Percentiles rank a stretch among this genome's conserved stretches.
Conservation (phyloP, 331 rosid species). For the Malus hybrid region DNA sequence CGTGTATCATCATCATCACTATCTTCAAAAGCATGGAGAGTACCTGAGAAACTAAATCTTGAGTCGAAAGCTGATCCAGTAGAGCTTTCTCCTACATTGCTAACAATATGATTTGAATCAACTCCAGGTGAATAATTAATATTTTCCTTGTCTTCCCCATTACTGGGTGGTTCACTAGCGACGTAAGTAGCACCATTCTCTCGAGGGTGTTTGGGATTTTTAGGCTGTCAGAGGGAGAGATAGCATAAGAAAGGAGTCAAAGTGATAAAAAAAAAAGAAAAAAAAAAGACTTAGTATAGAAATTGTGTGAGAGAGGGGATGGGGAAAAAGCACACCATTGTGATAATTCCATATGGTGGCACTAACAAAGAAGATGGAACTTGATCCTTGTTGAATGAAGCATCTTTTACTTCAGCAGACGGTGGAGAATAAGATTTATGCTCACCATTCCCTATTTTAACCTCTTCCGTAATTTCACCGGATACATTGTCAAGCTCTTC, state of each 20-base stretch:
- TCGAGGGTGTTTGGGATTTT: constrained; percentile 22
- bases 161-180: not conserved
- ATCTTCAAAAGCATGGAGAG: constrained; percentile 26
- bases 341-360: constrained; percentile 24
- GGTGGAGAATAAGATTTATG: constrained; percentile 19
- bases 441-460: constrained; percentile 25
- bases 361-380: constrained; percentile 6
- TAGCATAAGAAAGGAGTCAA: constrained; percentile 13
- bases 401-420: constrained; percentile 15
- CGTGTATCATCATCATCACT: constrained; percentile 41
- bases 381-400: constrained; percentile 1
- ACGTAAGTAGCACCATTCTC: constrained; percentile 3
- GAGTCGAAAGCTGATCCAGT: constrained; percentile 28
- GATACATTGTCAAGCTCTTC: constrained; percentile 28
- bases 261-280: not conserved
- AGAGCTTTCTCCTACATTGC: constrained; percentile 11
- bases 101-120: constrained; percentile 16
- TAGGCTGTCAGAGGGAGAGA: constrained; percentile 35
- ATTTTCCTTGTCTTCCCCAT: constrained; percentile 8
- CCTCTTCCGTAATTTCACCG: constrained; percentile 27
- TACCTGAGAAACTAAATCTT: constrained; percentile 47
- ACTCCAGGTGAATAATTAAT: constrained; percentile 1
- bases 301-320: not conserved
- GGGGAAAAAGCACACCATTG: constrained; percentile 29
- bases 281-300: not conserved